Percentiles rank a stretch among this genome's conserved stretches.
Conservation (phyloP, 2,329 filamentous ascomycete genomes). For the Sporothrix euskadiensis region DNA sequence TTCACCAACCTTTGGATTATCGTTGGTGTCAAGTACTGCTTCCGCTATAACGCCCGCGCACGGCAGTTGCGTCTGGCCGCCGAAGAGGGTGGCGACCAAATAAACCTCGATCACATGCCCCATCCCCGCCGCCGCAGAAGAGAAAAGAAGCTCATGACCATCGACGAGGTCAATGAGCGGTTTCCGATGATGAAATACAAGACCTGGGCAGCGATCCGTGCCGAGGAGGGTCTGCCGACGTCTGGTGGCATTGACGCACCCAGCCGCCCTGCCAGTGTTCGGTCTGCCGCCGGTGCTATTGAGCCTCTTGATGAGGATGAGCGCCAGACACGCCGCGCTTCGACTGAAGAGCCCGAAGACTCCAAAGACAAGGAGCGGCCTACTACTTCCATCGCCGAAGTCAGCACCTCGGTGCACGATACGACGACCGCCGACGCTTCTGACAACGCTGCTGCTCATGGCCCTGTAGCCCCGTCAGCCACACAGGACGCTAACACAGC, state of each 20-base stretch:
- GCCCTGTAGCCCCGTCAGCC: background rate
- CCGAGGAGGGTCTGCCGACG: conserved; percentile 78
- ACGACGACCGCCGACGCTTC: background rate
- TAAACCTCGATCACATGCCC: conserved; percentile 83
- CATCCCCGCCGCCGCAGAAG: conserved; percentile 80
- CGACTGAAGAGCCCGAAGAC: conserved; percentile 42
- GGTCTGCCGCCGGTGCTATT: conserved; percentile 60
- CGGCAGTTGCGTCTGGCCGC: conserved; percentile 72
- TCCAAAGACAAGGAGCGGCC: conserved; percentile 21
- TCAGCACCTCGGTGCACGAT: background rate
- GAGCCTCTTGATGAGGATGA: conserved; percentile 43
- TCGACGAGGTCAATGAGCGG: conserved; percentile 97
- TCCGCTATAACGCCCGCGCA: conserved; percentile 94
- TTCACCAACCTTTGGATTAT: conserved; percentile 99
- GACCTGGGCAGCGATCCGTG: conserved; percentile 81
- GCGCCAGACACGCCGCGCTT: conserved; percentile 42
- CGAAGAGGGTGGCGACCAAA: conserved; percentile 76
- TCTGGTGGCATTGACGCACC: conserved; percentile 77
- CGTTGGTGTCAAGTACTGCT: conserved; percentile 98
- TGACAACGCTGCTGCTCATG: background rate
- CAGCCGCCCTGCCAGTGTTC: conserved; percentile 73
- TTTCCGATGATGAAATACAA: conserved; percentile 98
- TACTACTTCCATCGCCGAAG: background rate
- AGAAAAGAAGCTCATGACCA: conserved; percentile 98
- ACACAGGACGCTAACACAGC: background rate